Evolutionary conservation across 345 rosid genomes (phyloP), one percentile per base, ranked within the genome.

Genomic region (Moricandia moricandioides): DNA sequence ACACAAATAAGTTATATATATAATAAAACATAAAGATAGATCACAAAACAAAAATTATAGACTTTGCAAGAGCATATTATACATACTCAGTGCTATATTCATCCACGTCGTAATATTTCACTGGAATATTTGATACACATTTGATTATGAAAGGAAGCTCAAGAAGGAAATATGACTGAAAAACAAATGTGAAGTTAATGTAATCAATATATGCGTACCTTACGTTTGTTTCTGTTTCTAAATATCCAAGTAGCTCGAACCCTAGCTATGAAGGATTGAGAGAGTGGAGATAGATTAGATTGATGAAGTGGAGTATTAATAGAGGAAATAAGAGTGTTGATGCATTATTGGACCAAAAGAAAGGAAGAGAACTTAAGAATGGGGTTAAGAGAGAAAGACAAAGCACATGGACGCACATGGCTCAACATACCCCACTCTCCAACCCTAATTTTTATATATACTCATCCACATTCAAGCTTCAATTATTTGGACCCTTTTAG

Each of bases 381-480:
- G 86, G 95, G 93, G 92, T 74, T 89, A 67, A 11, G 11, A 66
- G 91, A 88, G 89, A 85, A 77, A 87, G 92, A 90, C 92, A 87
- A 82, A 77, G 89, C 98, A 92, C 98, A 92, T 92, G 98, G 91
- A 78, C 16, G 95, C 98, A 92, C 98, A 92, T 92, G 98, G 87
- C 40, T 77, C 27, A 69, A 43, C 61, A 7, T 70, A 31, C 71
- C 80, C 79, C 58, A 76, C 79, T 62, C 69, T 68, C 73, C 63
- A 75, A 75, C 69, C 71, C 71, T 77, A 77, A 77, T 30, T 64
- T 70, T 60, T 35, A 70, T 70, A 63, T 69, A 62, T 69, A 40
- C 63, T 43, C 68, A 40, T 76, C 52, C 18, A 56, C 59, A 62
- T 62, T 63, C 54, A 29, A 69, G 45, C 80, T 55, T 70, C 75